Percentiles rank a stretch among this genome's conserved stretches.
Conservation (phyloP, 768 basidiomycete genomes). For the Amanita thiersii region DNA sequence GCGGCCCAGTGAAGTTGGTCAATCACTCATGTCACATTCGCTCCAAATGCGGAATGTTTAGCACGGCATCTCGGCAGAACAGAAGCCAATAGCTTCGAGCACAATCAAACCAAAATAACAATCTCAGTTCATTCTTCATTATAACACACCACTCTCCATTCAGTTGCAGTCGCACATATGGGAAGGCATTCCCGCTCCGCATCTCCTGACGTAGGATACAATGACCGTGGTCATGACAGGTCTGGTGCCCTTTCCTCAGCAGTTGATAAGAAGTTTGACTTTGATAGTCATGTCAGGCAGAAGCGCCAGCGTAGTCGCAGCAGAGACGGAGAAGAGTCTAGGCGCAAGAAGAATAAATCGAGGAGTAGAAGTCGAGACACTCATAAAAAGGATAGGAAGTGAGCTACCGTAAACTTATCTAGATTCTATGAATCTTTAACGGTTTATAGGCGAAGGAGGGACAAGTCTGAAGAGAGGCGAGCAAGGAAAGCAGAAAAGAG, state of each 20-base stretch:
- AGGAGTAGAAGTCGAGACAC: conserved; percentile 22
- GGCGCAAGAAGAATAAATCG: conserved; percentile 23
- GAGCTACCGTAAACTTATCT: conserved; percentile 13
- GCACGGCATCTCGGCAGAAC: neutral
- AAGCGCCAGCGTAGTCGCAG: conserved; percentile 23
- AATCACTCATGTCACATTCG: too few species aligned
- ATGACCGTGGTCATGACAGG: conserved; percentile 27
- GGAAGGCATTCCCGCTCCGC: conserved; percentile 41
- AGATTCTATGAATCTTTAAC: conserved; percentile 10
- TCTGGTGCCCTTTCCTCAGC: conserved; percentile 25
- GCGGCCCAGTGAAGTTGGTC: too few species aligned
- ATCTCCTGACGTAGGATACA: conserved; percentile 33
- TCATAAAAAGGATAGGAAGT: conserved; percentile 42
- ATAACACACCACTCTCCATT: neutral
- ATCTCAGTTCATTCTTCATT: neutral
- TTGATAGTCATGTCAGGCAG: conserved; percentile 23
- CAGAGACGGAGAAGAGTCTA: conserved; percentile 16
- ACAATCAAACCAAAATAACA: conserved; percentile 6
- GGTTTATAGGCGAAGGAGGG: conserved; percentile 60
- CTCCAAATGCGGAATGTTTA: too few species aligned
- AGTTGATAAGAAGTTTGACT: conserved; percentile 21
- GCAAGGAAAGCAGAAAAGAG: conserved; percentile 87
- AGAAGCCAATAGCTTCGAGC: neutral
- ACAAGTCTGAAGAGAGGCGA: conserved; percentile 79
- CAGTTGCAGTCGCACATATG: too few species aligned